Base-by-base conservation (phyloP, 139 green algal genomes). In the Picochlorum sp. region DNA sequence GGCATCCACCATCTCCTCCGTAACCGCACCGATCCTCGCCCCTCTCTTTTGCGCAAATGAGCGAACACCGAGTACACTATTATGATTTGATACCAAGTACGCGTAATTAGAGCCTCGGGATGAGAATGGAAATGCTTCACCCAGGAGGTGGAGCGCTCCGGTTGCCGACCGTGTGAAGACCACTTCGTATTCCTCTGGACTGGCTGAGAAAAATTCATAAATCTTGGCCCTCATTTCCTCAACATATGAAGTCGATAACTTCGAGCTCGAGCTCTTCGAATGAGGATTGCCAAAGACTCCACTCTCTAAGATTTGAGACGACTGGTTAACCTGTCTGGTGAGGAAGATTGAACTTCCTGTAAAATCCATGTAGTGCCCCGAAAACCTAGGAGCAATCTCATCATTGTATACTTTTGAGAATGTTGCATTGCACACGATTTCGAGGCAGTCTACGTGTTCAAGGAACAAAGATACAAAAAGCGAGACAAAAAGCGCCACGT, bases 51-150 rank as follows among this genome's bases (percentile, higher is more conserved):
- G 47, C 13, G 85, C 88, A 26, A 80, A 28, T 38, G 89, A 68
- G 6, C 88, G 66, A 23, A 97, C 81, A 2, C 88, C 90, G 54
- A 97, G 70, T 37, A 95, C 85, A 69, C 82, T 91, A 73, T 83
- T 95, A 73, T 93, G 86, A 61, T 89, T 91, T 57, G 85, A 67
- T 4, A 61, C 60, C 4, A 79, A 80, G 77, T 92, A 86, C 1
- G 63, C 34, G 32, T 86, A 85, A 1, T 54, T 37, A 28, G 34
- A 41, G 8, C 62, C 78, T 49, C 50, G 6, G 2, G 15, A 16
- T 3, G 56, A 62, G 89, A 91, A 97, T 0, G 85, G 84, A 50
- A 96, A 94, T 4, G 63, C 51, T 63, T 94, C 85, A 0, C 75
- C 89, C 15, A 96, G 74, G 69, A 97, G 57, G 50, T 83, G 86